Base-by-base conservation (phyloP, 805 yeast genomes). In the Suhomyces sp. region DNA sequence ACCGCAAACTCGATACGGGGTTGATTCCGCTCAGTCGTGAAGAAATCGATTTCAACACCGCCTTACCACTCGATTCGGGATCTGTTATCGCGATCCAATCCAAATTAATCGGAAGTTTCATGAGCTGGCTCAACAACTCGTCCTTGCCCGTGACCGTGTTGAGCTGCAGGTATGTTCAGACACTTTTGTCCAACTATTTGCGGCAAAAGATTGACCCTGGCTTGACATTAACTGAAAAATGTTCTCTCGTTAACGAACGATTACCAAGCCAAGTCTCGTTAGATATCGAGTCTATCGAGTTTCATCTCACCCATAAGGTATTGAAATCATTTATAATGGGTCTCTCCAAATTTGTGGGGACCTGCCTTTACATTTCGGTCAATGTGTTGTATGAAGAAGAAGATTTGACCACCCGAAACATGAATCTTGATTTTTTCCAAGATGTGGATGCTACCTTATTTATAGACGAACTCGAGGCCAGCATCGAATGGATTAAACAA, bases 51-150 rank as follows among this genome's bases (percentile, higher is more conserved):
- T 81, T 77, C 48, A 76, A 76, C 45, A 58, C 76, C 14, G 50
- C 64, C 2, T 30, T 38, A 4, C 63, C 70, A 5, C 62, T 59
- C 21, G 44, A 64, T 3, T 27, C 19, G 6, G 19, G 21, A 4
- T 25, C 31, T n/a, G 74, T 78, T 0, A 60, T 73, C 3, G 71
- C 76, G 28, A 59, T 83, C 5, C 63, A 77, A 43, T 81, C 77
- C 48, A 63, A 72, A 25, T 55, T 88, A 11, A 51, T 81, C 6
- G 64, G 76, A 26, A 59, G 75, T 21, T 65, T 80, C 23, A 72
- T 81, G 57, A 66, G 79, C 6, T 91, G 98, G 98, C 65, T 87
- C 25, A 70, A 76, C 36, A 87, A 87, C 39, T 74, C 82, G 39
- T 76, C 90, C 6, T 62, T 88, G 28, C 76, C 88, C n/a, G 84